Evolutionary conservation across 139 green algal genomes (phyloP), one percentile per base, ranked within the genome.

Genomic region (Chlamydomonas schloesseri): DNA sequence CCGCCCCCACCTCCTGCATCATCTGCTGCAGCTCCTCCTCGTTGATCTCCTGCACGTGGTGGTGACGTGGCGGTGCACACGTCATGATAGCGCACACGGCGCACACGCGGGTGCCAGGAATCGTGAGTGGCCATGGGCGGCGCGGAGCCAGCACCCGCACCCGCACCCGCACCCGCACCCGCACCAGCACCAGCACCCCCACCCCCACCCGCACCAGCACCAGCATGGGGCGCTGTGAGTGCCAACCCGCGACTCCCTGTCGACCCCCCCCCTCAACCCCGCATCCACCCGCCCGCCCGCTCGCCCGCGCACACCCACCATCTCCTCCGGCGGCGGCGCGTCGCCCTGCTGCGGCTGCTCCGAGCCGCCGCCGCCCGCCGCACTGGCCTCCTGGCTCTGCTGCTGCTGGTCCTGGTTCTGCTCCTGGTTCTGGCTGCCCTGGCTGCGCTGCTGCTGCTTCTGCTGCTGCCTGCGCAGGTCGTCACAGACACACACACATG

Each of bases 21-120:
- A 80, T 80, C 73, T 80, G 47, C 29, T 80, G 73, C 17, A 80
- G 73, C 73, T 80, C 73, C 73, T 80, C 73, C 50, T 80, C 73
- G 31, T 28, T 80, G 28, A 80, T 80, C 53, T 80, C 73, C 73
- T 80, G 73, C n/a, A 8, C 42, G n/a, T 50, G 31, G 31, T 36
- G 64, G n/a, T n/a, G n/a, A n/a, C n/a, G n/a, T n/a, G n/a, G n/a
- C n/a, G n/a, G n/a, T n/a, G n/a, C n/a, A n/a, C n/a, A n/a, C n/a
- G n/a, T n/a, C n/a, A n/a, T n/a, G n/a, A n/a, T n/a, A n/a, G n/a
- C n/a, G n/a, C n/a, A n/a, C n/a, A n/a, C n/a, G n/a, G n/a, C n/a
- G n/a, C n/a, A n/a, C n/a, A n/a, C n/a, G n/a, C n/a, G n/a, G n/a
- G n/a, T n/a, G n/a, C n/a, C n/a, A n/a, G n/a, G n/a, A n/a, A n/a